Evolutionary conservation across 2,329 filamentous ascomycete genomes (phyloP).

Genomic region (Phaeosphaeriaceae sp.): DNA sequence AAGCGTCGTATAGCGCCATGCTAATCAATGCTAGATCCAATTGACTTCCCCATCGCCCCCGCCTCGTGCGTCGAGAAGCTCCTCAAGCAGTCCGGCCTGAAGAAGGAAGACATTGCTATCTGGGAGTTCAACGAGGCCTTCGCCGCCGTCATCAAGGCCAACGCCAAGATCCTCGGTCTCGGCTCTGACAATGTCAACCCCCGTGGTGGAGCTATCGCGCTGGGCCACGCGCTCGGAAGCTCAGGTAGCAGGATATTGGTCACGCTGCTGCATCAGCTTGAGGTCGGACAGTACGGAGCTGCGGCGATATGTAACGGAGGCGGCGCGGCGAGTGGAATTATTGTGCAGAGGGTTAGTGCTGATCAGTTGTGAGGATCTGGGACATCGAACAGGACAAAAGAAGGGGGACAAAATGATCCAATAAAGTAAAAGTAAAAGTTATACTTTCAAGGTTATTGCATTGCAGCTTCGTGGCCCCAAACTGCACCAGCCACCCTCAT

Average conservation of each 20-base stretch:
- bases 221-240: constrained; percentile 92
- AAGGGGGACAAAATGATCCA: background rate
- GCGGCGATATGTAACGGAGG: constrained; percentile 98
- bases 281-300: constrained; percentile 91
- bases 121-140: constrained; percentile 99
- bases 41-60: constrained; percentile 94
- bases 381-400: background rate
- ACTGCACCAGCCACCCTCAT: too few species aligned
- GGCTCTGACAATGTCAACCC: constrained; percentile 83
- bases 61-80: constrained; percentile 91
- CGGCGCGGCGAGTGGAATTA: constrained; percentile 87
- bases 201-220: constrained; percentile 87
- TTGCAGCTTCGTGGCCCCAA: too few species aligned
- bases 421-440: background rate
- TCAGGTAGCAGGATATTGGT: constrained; percentile 91
- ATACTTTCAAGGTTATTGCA: background rate
- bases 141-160: constrained; percentile 92
- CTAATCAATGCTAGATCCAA: constrained; percentile 64
- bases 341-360: constrained; percentile 76
- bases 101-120: constrained; percentile 86
- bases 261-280: constrained; percentile 88
- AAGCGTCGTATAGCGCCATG: background rate
- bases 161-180: constrained; percentile 88
- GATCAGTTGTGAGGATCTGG: constrained; percentile 28
- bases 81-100: constrained; percentile 86